Evolutionary conservation across 257 asterid species (phyloP), one percentile per base, ranked within the genome.

Genomic region (Fraxinus americana): DNA sequence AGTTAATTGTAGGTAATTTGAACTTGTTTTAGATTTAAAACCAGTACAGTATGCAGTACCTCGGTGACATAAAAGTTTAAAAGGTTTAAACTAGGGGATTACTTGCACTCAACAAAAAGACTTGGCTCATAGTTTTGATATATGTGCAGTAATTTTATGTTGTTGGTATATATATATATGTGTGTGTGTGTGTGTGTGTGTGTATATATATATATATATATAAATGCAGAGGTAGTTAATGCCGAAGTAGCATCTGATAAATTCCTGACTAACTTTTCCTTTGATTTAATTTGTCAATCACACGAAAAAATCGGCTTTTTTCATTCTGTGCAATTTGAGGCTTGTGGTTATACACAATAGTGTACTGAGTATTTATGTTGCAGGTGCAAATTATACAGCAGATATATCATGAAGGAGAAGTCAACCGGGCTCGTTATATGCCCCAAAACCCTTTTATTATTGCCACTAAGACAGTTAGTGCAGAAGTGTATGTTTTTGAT

Each of bases 321-420:
- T 48, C 59, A 48, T 48, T 16, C n/a, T 48, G 59, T 48, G 21
- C 59, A 16, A 4, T 63, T 17, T 57, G 43, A 65, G 57, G 74
- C 13, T 35, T 11, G 14, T 4, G 45, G 57, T 48, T 72, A 30
- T 25, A 67, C 73, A 23, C 65, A 5, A 72, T n/a, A 14, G 45
- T 48, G 7, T 75, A 50, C 77, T 68, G 5, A 69, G 27, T 73
- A 39, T 63, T 67, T 80, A 48, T 35, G 65, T 71, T 85, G 81
- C 91, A 94, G 99, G 98, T 94, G 36, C 98, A 94, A 91, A 90
- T 94, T 23, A 94, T 94, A 81, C 99, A 94, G 88, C 98, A 94
- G 84, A 92, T 94, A 79, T 89, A 91, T 88, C 99, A 94, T 65
- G 98, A 92, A 9, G 99, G 99, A 67, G 99, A 92, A 86, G 99